Conservation (phyloP, 2,329 filamentous ascomycete species). For the Alternaria postmessia region DNA sequence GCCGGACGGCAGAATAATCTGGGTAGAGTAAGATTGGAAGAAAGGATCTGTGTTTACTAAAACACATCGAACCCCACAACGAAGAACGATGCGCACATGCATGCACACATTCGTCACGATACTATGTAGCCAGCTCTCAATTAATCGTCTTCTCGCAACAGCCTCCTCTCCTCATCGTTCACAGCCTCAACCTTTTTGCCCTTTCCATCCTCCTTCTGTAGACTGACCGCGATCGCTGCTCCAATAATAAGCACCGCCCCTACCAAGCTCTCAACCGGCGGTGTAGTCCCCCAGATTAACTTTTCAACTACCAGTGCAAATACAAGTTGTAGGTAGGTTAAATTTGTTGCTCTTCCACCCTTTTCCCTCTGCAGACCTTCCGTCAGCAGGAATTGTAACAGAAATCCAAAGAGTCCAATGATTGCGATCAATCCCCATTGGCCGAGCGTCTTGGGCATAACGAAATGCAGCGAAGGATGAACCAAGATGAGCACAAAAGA, state of each 20-base stretch:
- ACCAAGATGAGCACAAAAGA: constrained; percentile 64
- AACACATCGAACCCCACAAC: neutral
- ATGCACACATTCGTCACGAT: neutral
- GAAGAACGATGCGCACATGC: neutral
- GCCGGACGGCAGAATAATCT: neutral
- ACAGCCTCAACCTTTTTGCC: constrained; percentile 16
- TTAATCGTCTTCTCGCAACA: constrained; percentile 21
- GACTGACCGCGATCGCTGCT: constrained; percentile 37
- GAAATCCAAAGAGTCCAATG: constrained; percentile 75
- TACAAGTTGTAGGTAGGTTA: constrained; percentile 72
- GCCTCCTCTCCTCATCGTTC: constrained; percentile 35
- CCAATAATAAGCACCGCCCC: constrained; percentile 37
- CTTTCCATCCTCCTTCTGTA: constrained; percentile 28
- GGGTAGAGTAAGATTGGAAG: neutral
- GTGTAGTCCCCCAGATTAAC: constrained; percentile 58
- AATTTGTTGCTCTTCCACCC: constrained; percentile 65
- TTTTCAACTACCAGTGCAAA: constrained; percentile 70
- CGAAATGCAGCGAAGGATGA: constrained; percentile 63
- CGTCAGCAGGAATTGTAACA: constrained; percentile 82
- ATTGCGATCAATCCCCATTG: constrained; percentile 74
- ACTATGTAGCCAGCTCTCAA: neutral
- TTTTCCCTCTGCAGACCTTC: constrained; percentile 75
- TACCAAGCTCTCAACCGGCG: constrained; percentile 32
- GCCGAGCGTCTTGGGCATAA: constrained; percentile 59
- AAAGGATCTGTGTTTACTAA: neutral